Base-by-base conservation (phyloP, 805 yeast species). In the Barnettozyma sucrosica region DNA sequence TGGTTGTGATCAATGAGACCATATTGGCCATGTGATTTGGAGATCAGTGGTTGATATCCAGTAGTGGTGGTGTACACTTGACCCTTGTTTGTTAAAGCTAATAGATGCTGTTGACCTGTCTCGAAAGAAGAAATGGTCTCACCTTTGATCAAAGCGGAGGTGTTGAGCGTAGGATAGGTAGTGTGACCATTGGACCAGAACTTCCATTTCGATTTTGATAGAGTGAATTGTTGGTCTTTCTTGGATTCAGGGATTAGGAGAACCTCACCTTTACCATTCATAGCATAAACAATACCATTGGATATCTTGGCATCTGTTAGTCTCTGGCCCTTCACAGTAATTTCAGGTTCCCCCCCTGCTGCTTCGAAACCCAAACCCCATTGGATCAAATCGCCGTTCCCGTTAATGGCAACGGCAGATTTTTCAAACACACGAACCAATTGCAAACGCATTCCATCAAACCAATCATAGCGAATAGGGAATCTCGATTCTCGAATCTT, bases 1-100 rank as follows among this genome's bases (percentile, higher is more conserved):
- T 86, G 90, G 1, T 96, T 79, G 53, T 71, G 77, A 13, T 69
- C 65, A 1, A 96, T 93, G 14, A 88, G 64, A 18, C 97, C 98
- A 65, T 77, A 87, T 66, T 93, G 97, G 4, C 98, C 98, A 23
- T 73, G 69, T 21, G 76, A 67, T 41, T 74, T 73, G 5, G 45
- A 44, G 1, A 16, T 18, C 3, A 54, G 40, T 4, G 48, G 54
- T 13, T 58, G 54, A 3, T 65, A 51, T 1, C 85, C 85, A 0
- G 95, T 80, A 14, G 86, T 75, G 10, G 80, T 70, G 1, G 86
- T 70, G 53, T 74, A 83, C 0, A 86, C 81, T 30, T 78, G 71
- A 1, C 90, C 89, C 10, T 71, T 59, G 36, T 72, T 67, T 0
- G 88, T 73, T 34, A 85, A 61, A 4, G 85, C 60, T n/a, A 86